Evolutionary conservation across 2,329 filamentous ascomycete genomes (phyloP), one percentile per base, ranked within the genome.

Genomic region (Diaporthe longicolla): DNA sequence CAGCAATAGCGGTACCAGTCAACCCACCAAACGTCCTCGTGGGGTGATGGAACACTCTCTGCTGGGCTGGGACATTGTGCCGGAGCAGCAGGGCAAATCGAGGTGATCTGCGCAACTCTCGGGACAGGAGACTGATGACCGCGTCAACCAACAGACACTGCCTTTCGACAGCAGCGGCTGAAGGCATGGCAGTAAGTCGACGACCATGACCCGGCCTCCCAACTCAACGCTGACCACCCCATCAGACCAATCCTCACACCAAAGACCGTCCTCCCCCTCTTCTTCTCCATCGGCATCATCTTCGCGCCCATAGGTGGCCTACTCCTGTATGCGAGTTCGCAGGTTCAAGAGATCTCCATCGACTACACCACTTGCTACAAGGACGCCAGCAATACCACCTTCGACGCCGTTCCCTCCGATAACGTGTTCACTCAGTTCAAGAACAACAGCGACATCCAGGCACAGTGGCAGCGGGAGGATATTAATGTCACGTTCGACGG

Each of bases 151-250:
- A 71, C 21, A 97, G 95, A 98, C 86, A 98, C 96, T 74, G 97
- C 97, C 15, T 99, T 98, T 83, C 91, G 97, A 79, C 97, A 99
- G 83, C 97, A 99, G 85, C 92, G 97, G 82, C 86, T 99, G 84
- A 98, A 98, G 86, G 97, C 97, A 87, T 99, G 97, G 97, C 97
- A 99, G 93, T 97, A 88, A 85, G 95, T 90, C 50, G 76, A 76
- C 81, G 74, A 80, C 76, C 74, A 37, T 66, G 40, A 24, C 17
- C 66, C 32, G 24, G 54, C 29, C 43, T 13, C 32, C 37, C 54
- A 43, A 24, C 40, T 45, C 37, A 54, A 19, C 15, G 69, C 71
- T 78, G 72, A 76, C 70, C 70, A 59, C n/a, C 24, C 37, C 57
- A 21, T 73, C 81, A 97, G 94, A 85, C 96, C 96, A 50, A 98